These are phyloP conservation scores for Elymus sibiricus DNA, from an alignment of 176 grass and related monocot species.

Conservation along the genomic window DNA sequence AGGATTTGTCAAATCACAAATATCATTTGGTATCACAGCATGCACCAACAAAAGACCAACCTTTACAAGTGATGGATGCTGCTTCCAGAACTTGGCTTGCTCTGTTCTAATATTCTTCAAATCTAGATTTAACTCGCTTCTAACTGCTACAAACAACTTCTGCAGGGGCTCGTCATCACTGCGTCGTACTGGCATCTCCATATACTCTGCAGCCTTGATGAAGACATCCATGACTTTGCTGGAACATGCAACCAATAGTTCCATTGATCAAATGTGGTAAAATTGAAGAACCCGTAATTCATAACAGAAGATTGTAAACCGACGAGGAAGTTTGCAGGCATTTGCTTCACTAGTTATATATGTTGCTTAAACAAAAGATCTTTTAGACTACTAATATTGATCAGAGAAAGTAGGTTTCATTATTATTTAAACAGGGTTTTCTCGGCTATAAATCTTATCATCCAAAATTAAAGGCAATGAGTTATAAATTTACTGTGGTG, in stretches of 20 bases:
- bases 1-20: not conserved
- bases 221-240: slow-evolving; percentile 99
- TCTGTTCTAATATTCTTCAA: slow-evolving; percentile 95
- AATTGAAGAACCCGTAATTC: not conserved
- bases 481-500: not conserved
- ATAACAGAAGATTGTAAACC: slow-evolving; percentile 5
- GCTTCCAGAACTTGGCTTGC: slow-evolving; percentile 99
- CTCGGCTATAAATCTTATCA: not conserved
- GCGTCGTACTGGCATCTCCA: slow-evolving; percentile 96
- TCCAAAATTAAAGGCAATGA: not conserved
- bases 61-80: slow-evolving; percentile 97
- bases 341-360: slow-evolving; percentile 7
- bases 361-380: not conserved
- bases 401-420: not conserved
- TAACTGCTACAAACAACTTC: slow-evolving; percentile 91
- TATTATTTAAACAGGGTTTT: not conserved
- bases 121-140: slow-evolving; percentile 98
- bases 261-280: slow-evolving; percentile 19
- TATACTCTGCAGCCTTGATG: slow-evolving; percentile 97
- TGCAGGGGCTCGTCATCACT: slow-evolving; percentile 97
- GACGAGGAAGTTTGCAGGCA: not conserved
- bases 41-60: slow-evolving; percentile 32
- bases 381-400: not conserved
- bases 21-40: slow-evolving; percentile 1
- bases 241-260: slow-evolving; percentile 24